These are phyloP conservation scores for Claviceps maximensis DNA, from an alignment of 2,329 filamentous ascomycete genomes.

Conservation along the genomic window DNA sequence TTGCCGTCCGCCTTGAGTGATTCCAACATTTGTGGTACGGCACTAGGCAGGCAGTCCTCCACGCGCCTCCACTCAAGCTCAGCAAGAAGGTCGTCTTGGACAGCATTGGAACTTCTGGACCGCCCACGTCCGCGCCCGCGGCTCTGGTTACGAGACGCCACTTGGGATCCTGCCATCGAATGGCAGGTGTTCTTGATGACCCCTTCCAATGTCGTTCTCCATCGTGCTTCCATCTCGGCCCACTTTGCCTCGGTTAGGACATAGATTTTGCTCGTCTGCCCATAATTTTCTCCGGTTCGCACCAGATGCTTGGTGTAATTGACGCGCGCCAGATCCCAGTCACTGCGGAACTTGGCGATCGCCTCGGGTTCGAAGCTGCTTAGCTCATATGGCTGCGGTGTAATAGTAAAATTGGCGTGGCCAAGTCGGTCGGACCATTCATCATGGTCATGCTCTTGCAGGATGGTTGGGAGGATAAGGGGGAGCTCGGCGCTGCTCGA, in stretches of 20 bases:
- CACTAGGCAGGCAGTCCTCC: conserved; percentile 45
- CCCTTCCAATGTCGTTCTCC: conserved; percentile 57
- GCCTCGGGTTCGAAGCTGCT: conserved; percentile 43
- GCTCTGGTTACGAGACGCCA: conserved; percentile 25
- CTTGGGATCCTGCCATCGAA: conserved; percentile 14
- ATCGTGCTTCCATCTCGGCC: conserved; percentile 62
- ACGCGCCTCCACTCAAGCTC: conserved; percentile 31
- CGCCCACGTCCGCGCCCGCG: conserved; percentile 25
- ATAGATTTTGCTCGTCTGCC: conserved; percentile 79
- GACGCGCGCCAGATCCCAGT: conserved; percentile 72
- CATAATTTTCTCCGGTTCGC: conserved; percentile 81
- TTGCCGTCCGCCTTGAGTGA: conserved; percentile 62
- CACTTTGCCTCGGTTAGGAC: conserved; percentile 79
- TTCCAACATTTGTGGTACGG: conserved; percentile 56
- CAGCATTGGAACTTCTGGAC: conserved; percentile 29
- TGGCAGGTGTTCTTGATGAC: conserved; percentile 39
- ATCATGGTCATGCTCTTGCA: conserved; percentile 57
- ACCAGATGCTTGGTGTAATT: conserved; percentile 86
- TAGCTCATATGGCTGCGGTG: conserved; percentile 66
- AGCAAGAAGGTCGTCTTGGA: conserved; percentile 26
- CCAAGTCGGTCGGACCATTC: conserved; percentile 77
- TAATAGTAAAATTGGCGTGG: conserved; percentile 86
- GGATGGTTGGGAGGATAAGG: conserved; percentile 48
- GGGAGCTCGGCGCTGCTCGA: conserved; percentile 44
- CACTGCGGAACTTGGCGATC: conserved; percentile 51